A percentile compares a stretch with the other conserved stretches of the same genome.
These are phyloP conservation scores for Dimocarpus longan DNA, from an alignment of 345 rosid species.

Conservation along the genomic window DNA sequence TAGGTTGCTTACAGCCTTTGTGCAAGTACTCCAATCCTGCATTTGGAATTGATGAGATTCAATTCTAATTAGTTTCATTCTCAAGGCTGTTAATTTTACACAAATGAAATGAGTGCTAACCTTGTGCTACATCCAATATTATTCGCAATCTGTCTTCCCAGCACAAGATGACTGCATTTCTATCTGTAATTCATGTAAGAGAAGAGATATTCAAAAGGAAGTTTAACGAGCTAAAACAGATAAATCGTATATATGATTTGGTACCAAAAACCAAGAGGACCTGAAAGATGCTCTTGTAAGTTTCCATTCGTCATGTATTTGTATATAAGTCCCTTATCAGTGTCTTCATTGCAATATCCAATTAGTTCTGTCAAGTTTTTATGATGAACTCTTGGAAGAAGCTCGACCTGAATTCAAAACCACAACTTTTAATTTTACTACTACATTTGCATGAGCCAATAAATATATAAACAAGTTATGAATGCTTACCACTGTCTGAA, in stretches of 20 bases:
- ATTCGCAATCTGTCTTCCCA: slow-evolving; percentile 44
- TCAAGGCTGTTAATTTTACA: too few species aligned
- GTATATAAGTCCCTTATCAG: slow-evolving; percentile 1
- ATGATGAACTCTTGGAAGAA: slow-evolving; percentile 19
- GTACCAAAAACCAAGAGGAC: neutral
- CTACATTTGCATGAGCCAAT: neutral
- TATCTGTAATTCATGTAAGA: neutral
- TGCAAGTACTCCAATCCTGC: slow-evolving; percentile 41
- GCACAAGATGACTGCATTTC: neutral
- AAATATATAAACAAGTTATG: neutral
- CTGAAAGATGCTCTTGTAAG: slow-evolving; percentile 18
- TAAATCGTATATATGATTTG: neutral
- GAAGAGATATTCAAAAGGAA: neutral
- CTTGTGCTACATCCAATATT: slow-evolving; percentile 53
- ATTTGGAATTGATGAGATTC: neutral
- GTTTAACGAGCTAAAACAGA: neutral
- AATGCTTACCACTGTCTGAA: slow-evolving; percentile 26
- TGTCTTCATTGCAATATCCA: slow-evolving; percentile 20
- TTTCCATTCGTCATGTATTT: slow-evolving; percentile 22
- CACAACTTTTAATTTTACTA: neutral
- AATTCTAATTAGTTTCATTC: neutral
- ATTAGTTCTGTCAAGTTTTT: slow-evolving; percentile 19
- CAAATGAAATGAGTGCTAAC: slow-evolving; percentile 17
- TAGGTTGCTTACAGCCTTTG: slow-evolving; percentile 33
- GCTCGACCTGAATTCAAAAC: neutral